Conservation (phyloP, 345 rosid genomes). For the Cardamine occulta region DNA sequence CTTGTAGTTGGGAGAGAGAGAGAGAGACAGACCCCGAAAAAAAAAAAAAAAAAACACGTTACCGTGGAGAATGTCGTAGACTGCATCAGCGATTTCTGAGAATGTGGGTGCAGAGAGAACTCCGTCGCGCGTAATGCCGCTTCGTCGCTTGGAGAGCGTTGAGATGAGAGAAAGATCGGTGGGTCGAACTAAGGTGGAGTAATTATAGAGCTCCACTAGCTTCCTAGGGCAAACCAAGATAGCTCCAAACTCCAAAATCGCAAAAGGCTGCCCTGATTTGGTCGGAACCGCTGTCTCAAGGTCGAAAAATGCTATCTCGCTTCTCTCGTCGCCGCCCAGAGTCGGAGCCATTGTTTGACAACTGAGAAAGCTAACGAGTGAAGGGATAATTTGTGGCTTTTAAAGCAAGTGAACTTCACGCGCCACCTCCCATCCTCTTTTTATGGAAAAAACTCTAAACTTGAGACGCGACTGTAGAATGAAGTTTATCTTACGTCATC, state of each 20-base stretch:
- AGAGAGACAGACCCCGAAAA: background rate
- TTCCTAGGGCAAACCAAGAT: constrained; percentile 82
- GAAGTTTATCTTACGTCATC: constrained; percentile 27
- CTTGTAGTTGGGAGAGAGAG: background rate
- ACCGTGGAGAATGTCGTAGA: constrained; percentile 80
- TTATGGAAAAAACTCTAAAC: background rate
- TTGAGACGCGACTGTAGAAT: constrained; percentile 15
- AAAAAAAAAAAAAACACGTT: background rate
- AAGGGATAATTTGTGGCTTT: background rate
- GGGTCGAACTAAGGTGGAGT: constrained; percentile 83
- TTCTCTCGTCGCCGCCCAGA: constrained; percentile 32
- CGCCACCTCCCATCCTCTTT: background rate
- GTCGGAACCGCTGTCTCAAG: constrained; percentile 75
- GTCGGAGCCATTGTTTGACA: constrained; percentile 27
- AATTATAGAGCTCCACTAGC: constrained; percentile 66
- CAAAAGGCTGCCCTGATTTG: constrained; percentile 54
- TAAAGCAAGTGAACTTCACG: constrained; percentile 9
- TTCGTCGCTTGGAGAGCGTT: constrained; percentile 58
- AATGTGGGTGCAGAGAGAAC: constrained; percentile 67
- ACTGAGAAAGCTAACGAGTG: background rate
- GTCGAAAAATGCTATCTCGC: constrained; percentile 87
- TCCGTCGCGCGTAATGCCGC: constrained; percentile 67
- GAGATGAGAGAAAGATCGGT: constrained; percentile 61
- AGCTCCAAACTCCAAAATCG: constrained; percentile 86
- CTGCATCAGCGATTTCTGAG: constrained; percentile 62